Evolutionary conservation across 352 stramenopile species (phyloP), one percentile per base, ranked within the genome.

Genomic region (Globisporangium nodosum): DNA sequence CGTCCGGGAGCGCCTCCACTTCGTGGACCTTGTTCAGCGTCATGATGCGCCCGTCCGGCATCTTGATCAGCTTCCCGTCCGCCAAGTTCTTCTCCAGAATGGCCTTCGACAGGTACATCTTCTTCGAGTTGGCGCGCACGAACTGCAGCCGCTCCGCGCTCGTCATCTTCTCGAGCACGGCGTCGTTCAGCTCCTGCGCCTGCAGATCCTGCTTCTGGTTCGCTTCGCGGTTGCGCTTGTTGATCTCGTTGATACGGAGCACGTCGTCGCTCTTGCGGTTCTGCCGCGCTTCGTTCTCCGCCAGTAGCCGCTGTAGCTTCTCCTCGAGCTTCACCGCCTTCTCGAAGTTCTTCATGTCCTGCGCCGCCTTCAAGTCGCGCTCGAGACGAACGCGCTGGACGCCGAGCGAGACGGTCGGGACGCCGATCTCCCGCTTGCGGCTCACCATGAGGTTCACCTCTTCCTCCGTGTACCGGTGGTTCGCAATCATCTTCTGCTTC

Each of bases 301-400:
- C 70, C n/a, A 81, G 49, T 37, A 92, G 61, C 50, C 78, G 76
- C 30, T 89, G 77, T 42, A 91, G 60, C 18, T 72, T 65, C 46
- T 75, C 82, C 51, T 94, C 85, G 0, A 94, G 67, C 45, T 83
- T 70, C 20, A 94, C 53, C 6, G 85, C 82, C 52, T 94, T 94
- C 33, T 90, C 82, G 59, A 90, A 94, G 62, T 94, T 92, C 63
- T 91, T 90, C 76, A 90, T 90, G 49, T 88, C 78, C 58, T 92
- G 82, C 20, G 85, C 85, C 48, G 85, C 85, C 39, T 74, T 70
- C 13, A 94, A 57, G 60, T 92, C 85, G 35, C 85, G 80, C 59
- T 94, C 85, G 40, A 94, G 66, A 31, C 85, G 85, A 27, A 94
- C 82, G 37, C 78, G 78, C 62, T 91, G 82, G 31, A 90, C 85